A percentile compares a stretch with the other conserved stretches of the same genome.
phyloP scores from a whole-genome alignment of 2,329 filamentous ascomycete species.

The Mycocentrospora acerina region DNA sequence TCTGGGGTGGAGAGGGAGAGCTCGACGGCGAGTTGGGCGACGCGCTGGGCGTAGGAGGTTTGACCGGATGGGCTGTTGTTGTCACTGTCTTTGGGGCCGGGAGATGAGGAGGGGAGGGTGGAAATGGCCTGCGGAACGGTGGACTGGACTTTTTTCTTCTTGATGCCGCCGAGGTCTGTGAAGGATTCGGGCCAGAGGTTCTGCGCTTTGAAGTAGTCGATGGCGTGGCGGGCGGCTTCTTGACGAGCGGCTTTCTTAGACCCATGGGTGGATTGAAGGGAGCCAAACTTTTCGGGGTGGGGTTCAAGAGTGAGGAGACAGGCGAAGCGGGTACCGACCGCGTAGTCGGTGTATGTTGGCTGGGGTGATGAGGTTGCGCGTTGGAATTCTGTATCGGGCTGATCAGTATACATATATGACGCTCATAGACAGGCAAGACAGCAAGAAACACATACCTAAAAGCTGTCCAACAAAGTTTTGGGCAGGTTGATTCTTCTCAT shows the following conservation, averaged over 20 bases:
- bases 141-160: conserved; percentile 26
- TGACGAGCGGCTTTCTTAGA: conserved; percentile 47
- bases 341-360: conserved; percentile 43
- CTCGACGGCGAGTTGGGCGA: conserved; percentile 17
- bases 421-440: conserved; percentile 5
- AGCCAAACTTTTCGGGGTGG: conserved; percentile 38
- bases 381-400: conserved; percentile 31
- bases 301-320: conserved; percentile 32
- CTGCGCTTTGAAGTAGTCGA: conserved; percentile 43
- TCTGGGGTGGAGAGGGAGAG: conserved; percentile 28
- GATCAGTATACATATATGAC: neutral
- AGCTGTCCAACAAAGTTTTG: conserved; percentile 42
- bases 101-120: neutral
- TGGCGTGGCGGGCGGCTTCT: conserved; percentile 44
- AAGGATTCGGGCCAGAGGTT: conserved; percentile 32
- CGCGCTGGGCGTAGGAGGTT: conserved; percentile 15
- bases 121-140: neutral
- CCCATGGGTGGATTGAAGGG: conserved; percentile 29
- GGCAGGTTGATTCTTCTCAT: conserved; percentile 6
- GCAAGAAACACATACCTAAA: conserved; percentile 28
- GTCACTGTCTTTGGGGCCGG: neutral
- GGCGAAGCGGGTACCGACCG: conserved; percentile 32
- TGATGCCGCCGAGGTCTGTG: conserved; percentile 28
- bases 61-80: neutral
- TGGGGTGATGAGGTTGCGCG: conserved; percentile 21